A percentile compares a stretch with the other conserved stretches of the same genome.
These are phyloP conservation scores for Daldinia decipiens DNA, from an alignment of 495 filamentous ascomycete species.

Conservation along the genomic window DNA sequence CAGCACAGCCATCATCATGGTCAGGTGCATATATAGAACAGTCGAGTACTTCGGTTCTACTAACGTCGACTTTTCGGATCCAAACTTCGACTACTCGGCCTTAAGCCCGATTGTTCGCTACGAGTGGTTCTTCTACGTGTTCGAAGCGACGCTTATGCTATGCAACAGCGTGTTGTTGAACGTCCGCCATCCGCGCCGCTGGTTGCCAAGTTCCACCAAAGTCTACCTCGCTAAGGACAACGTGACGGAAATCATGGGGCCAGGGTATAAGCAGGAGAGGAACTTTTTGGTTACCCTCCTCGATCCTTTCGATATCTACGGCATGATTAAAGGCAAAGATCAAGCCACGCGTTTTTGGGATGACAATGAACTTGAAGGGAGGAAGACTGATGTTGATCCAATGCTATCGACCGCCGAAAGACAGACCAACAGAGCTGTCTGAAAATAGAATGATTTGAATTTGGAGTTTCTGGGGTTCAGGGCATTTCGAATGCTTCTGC, in stretches of 20 bases:
- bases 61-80: slow-evolving; percentile 45
- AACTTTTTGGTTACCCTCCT: slow-evolving; percentile 64
- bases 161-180: slow-evolving; percentile 70
- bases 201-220: slow-evolving; percentile 69
- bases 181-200: slow-evolving; percentile 68
- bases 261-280: slow-evolving; percentile 69
- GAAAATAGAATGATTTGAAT: neutral
- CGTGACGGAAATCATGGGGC: slow-evolving; percentile 69
- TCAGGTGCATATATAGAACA: slow-evolving; percentile 73
- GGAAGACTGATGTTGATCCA: slow-evolving; percentile 8
- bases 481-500: neutral
- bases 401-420: neutral
- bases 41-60: slow-evolving; percentile 67
- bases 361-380: slow-evolving; percentile 22
- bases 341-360: slow-evolving; percentile 68
- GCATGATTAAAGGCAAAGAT: slow-evolving; percentile 63
- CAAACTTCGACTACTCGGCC: slow-evolving; percentile 44
- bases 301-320: slow-evolving; percentile 75
- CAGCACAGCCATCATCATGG: slow-evolving; percentile 68
- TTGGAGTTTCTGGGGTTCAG: neutral
- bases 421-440: slow-evolving; percentile 1
- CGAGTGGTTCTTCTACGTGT: slow-evolving; percentile 80
- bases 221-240: slow-evolving; percentile 73
- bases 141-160: slow-evolving; percentile 73
- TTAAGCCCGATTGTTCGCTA: slow-evolving; percentile 67